phyloP scores from a whole-genome alignment of 371 early-diverging fungal genomes.

The Rhizopus stolonifer region DNA sequence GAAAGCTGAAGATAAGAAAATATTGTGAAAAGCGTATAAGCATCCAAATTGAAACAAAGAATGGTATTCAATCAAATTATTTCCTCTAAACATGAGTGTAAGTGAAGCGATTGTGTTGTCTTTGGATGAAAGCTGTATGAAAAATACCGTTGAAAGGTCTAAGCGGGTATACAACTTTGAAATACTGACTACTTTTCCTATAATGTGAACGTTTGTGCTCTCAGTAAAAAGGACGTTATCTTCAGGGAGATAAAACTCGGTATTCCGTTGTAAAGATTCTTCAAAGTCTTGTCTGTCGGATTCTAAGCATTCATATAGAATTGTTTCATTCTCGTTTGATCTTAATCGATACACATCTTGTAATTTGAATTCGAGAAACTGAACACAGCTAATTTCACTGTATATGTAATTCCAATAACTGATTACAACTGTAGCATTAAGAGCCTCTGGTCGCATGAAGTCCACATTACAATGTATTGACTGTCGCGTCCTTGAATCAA shows the following conservation, averaged over 20 bases:
- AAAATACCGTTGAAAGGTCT: slow-evolving; percentile 1
- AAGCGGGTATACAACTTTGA: not conserved
- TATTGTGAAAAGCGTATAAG: slow-evolving; percentile 11
- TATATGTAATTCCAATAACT: slow-evolving; percentile 17
- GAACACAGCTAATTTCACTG: not conserved
- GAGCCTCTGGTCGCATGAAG: slow-evolving; percentile 1
- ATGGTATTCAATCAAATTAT: slow-evolving; percentile 10
- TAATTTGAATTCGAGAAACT: slow-evolving; percentile 14
- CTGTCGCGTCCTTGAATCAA: slow-evolving; percentile 1
- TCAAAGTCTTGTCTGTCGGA: not conserved
- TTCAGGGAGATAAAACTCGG: not conserved
- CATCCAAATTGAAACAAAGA: slow-evolving; percentile 4
- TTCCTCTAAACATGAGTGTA: slow-evolving; percentile 19
- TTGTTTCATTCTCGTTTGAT: not conserved
- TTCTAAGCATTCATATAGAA: not conserved
- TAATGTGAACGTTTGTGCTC: not conserved
- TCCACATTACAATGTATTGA: slow-evolving; percentile 15
- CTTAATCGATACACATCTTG: not conserved
- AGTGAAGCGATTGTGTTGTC: not conserved
- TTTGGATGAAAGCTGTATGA: slow-evolving; percentile 6
- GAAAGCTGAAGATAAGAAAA: not conserved
- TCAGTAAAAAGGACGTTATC: not conserved
- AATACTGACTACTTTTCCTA: slow-evolving; percentile 2
- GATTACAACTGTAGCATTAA: not conserved
- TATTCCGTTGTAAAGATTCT: not conserved